Evolutionary conservation across 768 basidiomycete genomes (phyloP).

Genomic region (Chalciporus pseudorubinellus): DNA sequence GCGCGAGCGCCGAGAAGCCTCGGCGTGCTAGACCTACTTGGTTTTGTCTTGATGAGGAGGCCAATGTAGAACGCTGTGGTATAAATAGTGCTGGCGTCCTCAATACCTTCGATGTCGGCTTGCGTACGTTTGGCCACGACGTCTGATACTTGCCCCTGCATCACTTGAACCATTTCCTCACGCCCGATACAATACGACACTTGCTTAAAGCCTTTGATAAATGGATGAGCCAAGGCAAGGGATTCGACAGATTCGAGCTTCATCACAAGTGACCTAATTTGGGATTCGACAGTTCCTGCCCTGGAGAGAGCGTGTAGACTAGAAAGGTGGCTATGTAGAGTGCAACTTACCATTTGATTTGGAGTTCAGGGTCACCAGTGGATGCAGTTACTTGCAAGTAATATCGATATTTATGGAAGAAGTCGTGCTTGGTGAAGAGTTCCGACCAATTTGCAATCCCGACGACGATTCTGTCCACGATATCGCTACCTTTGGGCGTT

Average conservation of each 20-base stretch:
- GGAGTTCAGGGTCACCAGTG: slow-evolving; percentile 76
- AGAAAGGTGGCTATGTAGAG: background rate
- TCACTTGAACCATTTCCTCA: slow-evolving; percentile 84
- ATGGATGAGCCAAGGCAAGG: slow-evolving; percentile 89
- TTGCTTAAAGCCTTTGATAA: slow-evolving; percentile 91
- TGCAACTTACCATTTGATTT: slow-evolving; percentile 81
- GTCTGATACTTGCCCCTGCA: slow-evolving; percentile 82
- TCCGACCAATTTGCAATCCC: slow-evolving; percentile 86
- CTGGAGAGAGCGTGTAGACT: slow-evolving; percentile 34
- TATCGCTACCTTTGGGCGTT: slow-evolving; percentile 69
- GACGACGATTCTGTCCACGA: slow-evolving; percentile 89
- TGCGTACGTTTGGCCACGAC: slow-evolving; percentile 68
- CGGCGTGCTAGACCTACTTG: slow-evolving; percentile 74
- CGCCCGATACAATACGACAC: slow-evolving; percentile 78
- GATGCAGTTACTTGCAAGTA: slow-evolving; percentile 96
- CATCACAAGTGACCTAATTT: slow-evolving; percentile 93
- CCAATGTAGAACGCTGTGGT: slow-evolving; percentile 99
- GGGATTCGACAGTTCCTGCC: slow-evolving; percentile 98
- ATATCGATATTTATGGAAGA: slow-evolving; percentile 95
- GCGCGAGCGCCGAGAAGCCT: no score
- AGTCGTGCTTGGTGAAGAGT: slow-evolving; percentile 93
- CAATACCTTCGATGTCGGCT: slow-evolving; percentile 74
- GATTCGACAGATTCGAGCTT: slow-evolving; percentile 96
- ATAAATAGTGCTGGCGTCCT: slow-evolving; percentile 73
- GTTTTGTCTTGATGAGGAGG: slow-evolving; percentile 86